Evolutionary conservation across 73 alveolate species (phyloP), one percentile per base, ranked within the genome.

Genomic region (Durusdinium trenchii): DNA sequence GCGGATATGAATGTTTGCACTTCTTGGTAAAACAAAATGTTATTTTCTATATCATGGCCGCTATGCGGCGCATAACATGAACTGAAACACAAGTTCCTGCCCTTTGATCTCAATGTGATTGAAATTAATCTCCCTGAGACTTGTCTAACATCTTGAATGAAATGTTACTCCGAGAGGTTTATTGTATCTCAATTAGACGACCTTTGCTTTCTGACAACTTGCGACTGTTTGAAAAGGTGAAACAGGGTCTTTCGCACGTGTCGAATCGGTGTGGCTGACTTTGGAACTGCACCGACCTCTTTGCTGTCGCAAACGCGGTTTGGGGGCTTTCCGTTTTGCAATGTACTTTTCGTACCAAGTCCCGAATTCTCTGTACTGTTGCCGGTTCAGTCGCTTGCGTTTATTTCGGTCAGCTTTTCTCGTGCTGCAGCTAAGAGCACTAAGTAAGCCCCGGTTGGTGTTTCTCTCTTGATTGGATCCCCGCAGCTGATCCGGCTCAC

Each of bases 221-320:
- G 16, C 23, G 86, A 54, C 43, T 75, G 54, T 16, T 75, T 75
- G 57, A 75, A 75, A 38, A 40, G n/a, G 86, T 75, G 86, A 75
- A 75, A 75, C 86, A 75, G 86, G 86, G 60, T 75, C 86, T 42
- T 42, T 75, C 86, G 86, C 86, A 75, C 86, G 3, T 16, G n/a
- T 40, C 86, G 16, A n/a, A 16, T 1, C 86, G 23, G 86, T 16
- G 57, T 75, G 86, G 52, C 60, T 38, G 60, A 75, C 86, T 75
- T 42, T n/a, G n/a, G n/a, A n/a, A n/a, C n/a, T n/a, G n/a, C n/a
- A n/a, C n/a, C n/a, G n/a, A n/a, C n/a, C n/a, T n/a, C n/a, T n/a
- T n/a, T n/a, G n/a, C n/a, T n/a, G n/a, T n/a, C n/a, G n/a, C 76
- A 62, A 62, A 20, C 36, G 76, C 76, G 6, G 76, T 62, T 6